Evolutionary conservation across 345 rosid species (phyloP), one percentile per base, ranked within the genome.

Genomic region (Isatis tinctoria): DNA sequence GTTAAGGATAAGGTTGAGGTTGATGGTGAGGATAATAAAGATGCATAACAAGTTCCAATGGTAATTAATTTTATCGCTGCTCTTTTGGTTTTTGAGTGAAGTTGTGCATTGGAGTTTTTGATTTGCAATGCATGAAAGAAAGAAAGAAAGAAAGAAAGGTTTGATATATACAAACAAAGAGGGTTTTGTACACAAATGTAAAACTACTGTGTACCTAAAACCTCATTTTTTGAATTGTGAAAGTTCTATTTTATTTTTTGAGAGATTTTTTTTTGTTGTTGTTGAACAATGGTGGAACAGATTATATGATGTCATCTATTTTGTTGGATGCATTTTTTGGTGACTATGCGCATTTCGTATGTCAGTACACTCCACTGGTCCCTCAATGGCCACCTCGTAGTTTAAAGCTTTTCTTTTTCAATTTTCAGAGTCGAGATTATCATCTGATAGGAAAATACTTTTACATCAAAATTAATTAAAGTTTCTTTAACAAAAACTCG

Each of bases 21-120:
- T 26, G 70, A 76, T 43, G 74, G 58, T 24, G 75, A 53, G 60
- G 14, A 44, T 20, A 70, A 64, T 45, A 57, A 70, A 56, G 80
- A 70, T 63, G 80, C 60, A 26, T 54, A 36, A 63, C 4, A 8
- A 17, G 45, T 70, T 70, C 64, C 13, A 44, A n/a, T 62, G 62
- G 57, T 61, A 3, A 18, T n/a, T n/a, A n/a, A n/a, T 32, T 60
- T 39, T 36, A 8, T 68, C 3, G 17, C 17, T 75, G 8, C 26
- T 51, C 37, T 45, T 60, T 74, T 58, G 61, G 49, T 44, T 44
- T 13, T 44, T 69, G 59, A 44, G 48, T 76, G 52, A 63, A 63
- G 74, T 69, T 69, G 47, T 41, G 74, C 73, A 48, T 67, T 51
- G 45, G 54, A 75, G n/a, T 67, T 67, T 68, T 73, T 51, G 7